phyloP scores from a whole-genome alignment of 805 yeast genomes.

The Wickerhamomyces alni region DNA sequence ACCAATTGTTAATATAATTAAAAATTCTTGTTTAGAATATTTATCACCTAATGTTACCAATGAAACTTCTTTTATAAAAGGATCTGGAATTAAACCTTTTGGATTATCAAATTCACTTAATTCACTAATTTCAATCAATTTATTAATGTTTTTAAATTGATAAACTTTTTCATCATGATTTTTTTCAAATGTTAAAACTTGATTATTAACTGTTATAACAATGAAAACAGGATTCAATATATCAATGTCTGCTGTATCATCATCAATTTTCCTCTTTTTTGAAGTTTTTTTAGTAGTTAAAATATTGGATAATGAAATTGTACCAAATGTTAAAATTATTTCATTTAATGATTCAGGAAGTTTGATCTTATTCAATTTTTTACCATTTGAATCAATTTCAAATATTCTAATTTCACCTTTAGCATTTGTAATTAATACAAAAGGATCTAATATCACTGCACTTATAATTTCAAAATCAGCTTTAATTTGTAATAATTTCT shows the following conservation, averaged over 20 bases:
- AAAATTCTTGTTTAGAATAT: constrained; percentile 47
- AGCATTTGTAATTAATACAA: constrained; percentile 54
- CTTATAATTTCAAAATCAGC: constrained; percentile 58
- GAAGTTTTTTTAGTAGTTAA: constrained; percentile 33
- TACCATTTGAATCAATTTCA: constrained; percentile 33
- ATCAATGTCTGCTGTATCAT: constrained; percentile 16
- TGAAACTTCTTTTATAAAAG: constrained; percentile 64
- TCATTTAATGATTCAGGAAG: constrained; percentile 32
- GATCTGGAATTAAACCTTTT: constrained; percentile 52
- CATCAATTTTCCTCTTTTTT: constrained; percentile 20
- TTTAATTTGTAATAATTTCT: constrained; percentile 42
- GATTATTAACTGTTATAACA: constrained; percentile 71
- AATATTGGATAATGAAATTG: constrained; percentile 47
- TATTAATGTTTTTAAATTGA: constrained; percentile 31
- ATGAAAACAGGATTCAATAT: constrained; percentile 41
- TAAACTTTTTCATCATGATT: constrained; percentile 37
- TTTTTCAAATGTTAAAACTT: constrained; percentile 57
- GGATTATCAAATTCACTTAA: constrained; percentile 28
- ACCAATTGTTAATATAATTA: constrained; percentile 70
- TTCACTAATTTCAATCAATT: constrained; percentile 33
- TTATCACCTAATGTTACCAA: constrained; percentile 60
- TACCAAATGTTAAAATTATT: constrained; percentile 63
- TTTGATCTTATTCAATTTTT: constrained; percentile 28
- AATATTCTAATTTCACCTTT: constrained; percentile 66
- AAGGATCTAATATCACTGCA: constrained; percentile 58